Conservation (phyloP, 768 basidiomycete genomes). For the Mycena rebaudengoi region DNA sequence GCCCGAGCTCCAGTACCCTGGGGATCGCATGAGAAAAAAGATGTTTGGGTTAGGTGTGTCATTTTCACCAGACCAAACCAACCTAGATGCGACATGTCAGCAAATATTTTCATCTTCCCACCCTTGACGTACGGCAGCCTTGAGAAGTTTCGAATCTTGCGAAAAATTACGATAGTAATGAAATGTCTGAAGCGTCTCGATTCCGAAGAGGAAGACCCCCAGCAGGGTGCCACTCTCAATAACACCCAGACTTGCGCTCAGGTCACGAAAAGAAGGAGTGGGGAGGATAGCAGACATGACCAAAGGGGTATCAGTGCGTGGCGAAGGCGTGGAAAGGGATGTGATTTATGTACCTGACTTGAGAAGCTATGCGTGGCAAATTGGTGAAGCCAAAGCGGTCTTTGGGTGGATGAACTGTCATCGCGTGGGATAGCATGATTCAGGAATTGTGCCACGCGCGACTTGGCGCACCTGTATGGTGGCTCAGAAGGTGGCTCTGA, state of each 20-base stretch:
- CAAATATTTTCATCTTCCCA: background rate
- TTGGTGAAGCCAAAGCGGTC: background rate
- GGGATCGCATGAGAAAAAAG: background rate
- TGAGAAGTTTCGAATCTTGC: background rate
- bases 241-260: conserved; percentile 3
- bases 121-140: background rate
- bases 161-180: background rate
- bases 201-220: conserved; percentile 2
- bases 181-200: conserved; percentile 5
- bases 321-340: background rate
- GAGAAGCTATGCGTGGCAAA: background rate
- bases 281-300: background rate
- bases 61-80: background rate
- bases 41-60: background rate
- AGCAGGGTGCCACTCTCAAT: background rate
- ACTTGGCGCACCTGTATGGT: too few species aligned
- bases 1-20: conserved; percentile 11
- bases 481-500: too few species aligned
- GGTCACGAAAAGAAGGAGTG: background rate
- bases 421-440: background rate
- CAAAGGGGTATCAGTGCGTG: background rate
- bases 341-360: background rate
- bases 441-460: background rate
- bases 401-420: background rate
- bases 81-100: background rate